phyloP scores from a whole-genome alignment of 129 eudicot species.

The carrot (Daucus carota) region DNA sequence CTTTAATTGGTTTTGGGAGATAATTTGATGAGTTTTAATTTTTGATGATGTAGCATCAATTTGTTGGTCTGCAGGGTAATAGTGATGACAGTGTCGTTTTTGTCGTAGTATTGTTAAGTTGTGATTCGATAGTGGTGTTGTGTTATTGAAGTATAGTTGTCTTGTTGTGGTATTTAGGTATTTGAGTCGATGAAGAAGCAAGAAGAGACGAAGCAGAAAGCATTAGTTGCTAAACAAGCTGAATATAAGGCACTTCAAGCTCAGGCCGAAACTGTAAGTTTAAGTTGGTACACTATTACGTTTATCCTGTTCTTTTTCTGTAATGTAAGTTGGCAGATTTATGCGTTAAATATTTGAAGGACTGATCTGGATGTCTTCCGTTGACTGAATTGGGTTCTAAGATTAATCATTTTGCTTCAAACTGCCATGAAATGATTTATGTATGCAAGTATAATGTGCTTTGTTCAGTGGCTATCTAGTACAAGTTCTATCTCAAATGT shows the following conservation, averaged over 20 bases:
- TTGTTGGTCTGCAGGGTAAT: too few species aligned
- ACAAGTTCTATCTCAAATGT: neutral
- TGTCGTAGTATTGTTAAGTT: too few species aligned
- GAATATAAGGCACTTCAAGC: constrained; percentile 74
- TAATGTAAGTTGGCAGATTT: neutral
- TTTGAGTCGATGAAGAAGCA: constrained; percentile 76
- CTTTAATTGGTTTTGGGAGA: neutral
- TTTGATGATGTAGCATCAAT: neutral
- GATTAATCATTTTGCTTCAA: neutral
- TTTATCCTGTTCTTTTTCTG: neutral
- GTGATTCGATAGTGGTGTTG: constrained; percentile 12
- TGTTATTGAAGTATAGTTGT: constrained; percentile 27
- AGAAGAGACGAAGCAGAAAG: constrained; percentile 74
- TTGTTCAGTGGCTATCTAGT: neutral
- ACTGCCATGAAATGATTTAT: neutral
- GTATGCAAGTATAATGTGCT: neutral
- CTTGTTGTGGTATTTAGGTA: constrained; percentile 31
- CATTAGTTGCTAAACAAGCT: constrained; percentile 40
- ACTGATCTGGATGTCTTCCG: neutral
- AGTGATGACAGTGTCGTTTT: too few species aligned
- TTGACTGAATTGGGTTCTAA: neutral
- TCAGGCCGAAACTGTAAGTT: constrained; percentile 66
- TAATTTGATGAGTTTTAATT: neutral
- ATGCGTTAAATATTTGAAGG: neutral
- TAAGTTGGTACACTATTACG: neutral